phyloP scores from a whole-genome alignment of 2,329 filamentous ascomycete species.

The Chlorencoelia australis region DNA sequence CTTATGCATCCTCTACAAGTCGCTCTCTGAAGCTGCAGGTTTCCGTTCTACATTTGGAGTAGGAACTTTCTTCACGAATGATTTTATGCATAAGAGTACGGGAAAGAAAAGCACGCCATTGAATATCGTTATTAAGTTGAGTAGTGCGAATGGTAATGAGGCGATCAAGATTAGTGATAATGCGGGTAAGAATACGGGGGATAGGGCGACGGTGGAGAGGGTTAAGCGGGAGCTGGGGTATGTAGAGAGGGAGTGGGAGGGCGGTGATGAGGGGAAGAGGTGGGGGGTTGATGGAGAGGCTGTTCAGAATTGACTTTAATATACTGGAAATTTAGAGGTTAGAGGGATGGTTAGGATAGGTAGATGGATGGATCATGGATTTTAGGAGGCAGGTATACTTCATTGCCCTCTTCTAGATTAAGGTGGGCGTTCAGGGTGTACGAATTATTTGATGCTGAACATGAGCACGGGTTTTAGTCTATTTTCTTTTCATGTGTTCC shows the following conservation, averaged over 20 bases:
- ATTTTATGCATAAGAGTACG: slow-evolving; percentile 65
- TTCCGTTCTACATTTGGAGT: slow-evolving; percentile 88
- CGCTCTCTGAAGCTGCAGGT: slow-evolving; percentile 65
- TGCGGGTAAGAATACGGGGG: slow-evolving; percentile 82
- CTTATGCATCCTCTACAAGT: slow-evolving; percentile 81
- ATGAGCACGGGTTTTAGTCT: too few species aligned
- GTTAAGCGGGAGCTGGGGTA: slow-evolving; percentile 86
- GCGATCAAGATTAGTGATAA: slow-evolving; percentile 94
- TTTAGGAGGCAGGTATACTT: too few species aligned
- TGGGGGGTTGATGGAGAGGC: slow-evolving; percentile 53
- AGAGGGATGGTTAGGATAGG: too few species aligned
- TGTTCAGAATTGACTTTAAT: too few species aligned
- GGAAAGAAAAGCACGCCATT: slow-evolving; percentile 79
- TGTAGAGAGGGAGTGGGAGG: slow-evolving; percentile 71
- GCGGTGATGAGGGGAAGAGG: slow-evolving; percentile 71
- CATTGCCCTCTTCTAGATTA: too few species aligned
- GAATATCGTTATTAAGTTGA: slow-evolving; percentile 97
- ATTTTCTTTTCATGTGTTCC: too few species aligned
- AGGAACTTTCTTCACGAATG: slow-evolving; percentile 92
- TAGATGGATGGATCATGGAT: too few species aligned
- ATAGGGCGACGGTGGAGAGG: slow-evolving; percentile 64
- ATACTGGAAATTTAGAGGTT: too few species aligned
- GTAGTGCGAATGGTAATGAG: slow-evolving; percentile 67
- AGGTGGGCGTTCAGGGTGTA: too few species aligned
- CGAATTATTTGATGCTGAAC: too few species aligned